phyloP scores from a whole-genome alignment of 1,139 yeast genomes.

The Debaryomyces psychrophilus region DNA sequence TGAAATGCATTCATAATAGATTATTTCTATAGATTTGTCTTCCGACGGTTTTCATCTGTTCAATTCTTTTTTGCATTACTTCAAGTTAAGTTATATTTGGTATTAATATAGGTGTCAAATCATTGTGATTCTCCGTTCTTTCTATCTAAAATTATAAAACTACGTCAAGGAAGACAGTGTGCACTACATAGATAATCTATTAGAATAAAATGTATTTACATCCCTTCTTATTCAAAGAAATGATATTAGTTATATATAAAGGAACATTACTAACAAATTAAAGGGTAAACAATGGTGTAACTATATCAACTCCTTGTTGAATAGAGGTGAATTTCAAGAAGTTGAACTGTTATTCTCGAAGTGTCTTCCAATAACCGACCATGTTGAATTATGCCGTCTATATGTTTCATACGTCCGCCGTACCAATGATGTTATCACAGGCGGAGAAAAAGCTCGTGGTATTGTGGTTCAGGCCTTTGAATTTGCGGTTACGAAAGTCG shows the following conservation, averaged over 20 bases:
- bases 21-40: conserved; percentile 7
- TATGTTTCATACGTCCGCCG: conserved; percentile 82
- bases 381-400: conserved; percentile 69
- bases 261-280: conserved; percentile 5
- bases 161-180: not conserved
- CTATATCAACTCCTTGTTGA: conserved; percentile 70
- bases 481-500: conserved; percentile 76
- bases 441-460: conserved; percentile 82
- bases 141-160: not conserved
- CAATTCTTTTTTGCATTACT: not conserved
- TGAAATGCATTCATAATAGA: conserved; percentile 5
- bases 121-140: not conserved
- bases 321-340: conserved; percentile 66
- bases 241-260: no score
- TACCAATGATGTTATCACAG: conserved; percentile 76
- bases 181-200: conserved; percentile 8
- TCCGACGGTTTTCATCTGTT: not conserved
- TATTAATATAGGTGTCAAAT: not conserved
- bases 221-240: not conserved
- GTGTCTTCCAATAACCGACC: conserved; percentile 60
- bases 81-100: not conserved
- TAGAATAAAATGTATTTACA: conserved; percentile 5
- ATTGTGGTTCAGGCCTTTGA: conserved; percentile 82
- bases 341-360: conserved; percentile 68
- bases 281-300: conserved; percentile 71